These are phyloP conservation scores for Adansonia gregorii DNA, from an alignment of 441 rosid genomes.

Conservation along the genomic window DNA sequence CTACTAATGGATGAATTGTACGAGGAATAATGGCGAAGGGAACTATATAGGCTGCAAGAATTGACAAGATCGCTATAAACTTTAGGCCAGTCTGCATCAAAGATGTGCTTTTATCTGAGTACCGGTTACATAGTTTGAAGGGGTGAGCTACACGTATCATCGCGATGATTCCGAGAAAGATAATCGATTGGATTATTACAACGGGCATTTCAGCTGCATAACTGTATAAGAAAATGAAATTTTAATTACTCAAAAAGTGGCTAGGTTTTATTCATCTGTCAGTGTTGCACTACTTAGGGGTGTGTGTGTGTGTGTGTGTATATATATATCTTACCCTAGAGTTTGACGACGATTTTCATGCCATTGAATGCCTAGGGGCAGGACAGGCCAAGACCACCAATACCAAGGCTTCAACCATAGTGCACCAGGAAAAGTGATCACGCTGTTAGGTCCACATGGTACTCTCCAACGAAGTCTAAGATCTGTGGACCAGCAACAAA, in stretches of 20 bases:
- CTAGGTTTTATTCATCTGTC: background rate
- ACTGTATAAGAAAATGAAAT: slow-evolving; percentile 38
- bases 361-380: slow-evolving; percentile 81
- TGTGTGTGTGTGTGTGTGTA: too few relatives aligned
- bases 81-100: slow-evolving; percentile 58
- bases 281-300: background rate
- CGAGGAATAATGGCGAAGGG: slow-evolving; percentile 77
- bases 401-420: slow-evolving; percentile 96
- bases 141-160: slow-evolving; percentile 73
- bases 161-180: slow-evolving; percentile 61
- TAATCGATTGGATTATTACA: slow-evolving; percentile 52
- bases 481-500: slow-evolving; percentile 46
- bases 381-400: slow-evolving; percentile 98
- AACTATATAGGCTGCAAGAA: slow-evolving; percentile 62
- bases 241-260: background rate
- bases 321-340: slow-evolving; percentile 54
- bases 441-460: slow-evolving; percentile 92
- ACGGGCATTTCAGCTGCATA: slow-evolving; percentile 74
- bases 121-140: slow-evolving; percentile 69
- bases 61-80: slow-evolving; percentile 61
- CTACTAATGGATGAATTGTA: slow-evolving; percentile 73
- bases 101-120: slow-evolving; percentile 57
- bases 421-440: slow-evolving; percentile 92
- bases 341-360: slow-evolving; percentile 67
- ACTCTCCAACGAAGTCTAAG: slow-evolving; percentile 82